Evolutionary conservation across 805 yeast species (phyloP).

Genomic region (Spencermartinsiella europaea): DNA sequence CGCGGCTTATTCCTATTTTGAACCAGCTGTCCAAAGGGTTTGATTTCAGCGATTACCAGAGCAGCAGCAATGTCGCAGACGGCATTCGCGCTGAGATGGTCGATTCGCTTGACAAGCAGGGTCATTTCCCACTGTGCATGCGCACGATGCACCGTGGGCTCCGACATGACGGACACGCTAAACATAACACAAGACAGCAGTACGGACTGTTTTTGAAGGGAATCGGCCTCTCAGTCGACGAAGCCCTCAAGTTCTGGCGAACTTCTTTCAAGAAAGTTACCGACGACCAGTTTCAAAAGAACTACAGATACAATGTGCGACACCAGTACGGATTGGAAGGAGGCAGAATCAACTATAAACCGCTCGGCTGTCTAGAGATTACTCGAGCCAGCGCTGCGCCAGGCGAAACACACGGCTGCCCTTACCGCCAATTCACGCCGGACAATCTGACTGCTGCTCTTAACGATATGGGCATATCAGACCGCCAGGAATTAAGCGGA

Average conservation of each 20-base stretch:
- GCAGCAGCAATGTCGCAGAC: slow-evolving; percentile 34
- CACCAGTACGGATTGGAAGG: slow-evolving; percentile 94
- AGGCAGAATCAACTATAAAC: slow-evolving; percentile 74
- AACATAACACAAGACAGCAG: slow-evolving; percentile 81
- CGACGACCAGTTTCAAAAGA: slow-evolving; percentile 76
- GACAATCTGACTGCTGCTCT: slow-evolving; percentile 58
- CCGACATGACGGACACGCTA: slow-evolving; percentile 60
- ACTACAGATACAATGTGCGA: slow-evolving; percentile 80
- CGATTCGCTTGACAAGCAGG: slow-evolving; percentile 45
- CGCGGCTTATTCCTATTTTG: slow-evolving; percentile 77
- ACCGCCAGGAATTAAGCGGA: slow-evolving; percentile 48
- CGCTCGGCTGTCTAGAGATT: slow-evolving; percentile 80
- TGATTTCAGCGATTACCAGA: slow-evolving; percentile 38
- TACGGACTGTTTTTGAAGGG: slow-evolving; percentile 81
- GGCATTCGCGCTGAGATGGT: slow-evolving; percentile 58
- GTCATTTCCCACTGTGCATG: slow-evolving; percentile 82
- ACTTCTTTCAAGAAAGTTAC: slow-evolving; percentile 57
- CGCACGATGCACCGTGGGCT: slow-evolving; percentile 60
- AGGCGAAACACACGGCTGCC: slow-evolving; percentile 86
- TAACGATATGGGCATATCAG: slow-evolving; percentile 58
- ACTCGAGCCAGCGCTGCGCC: slow-evolving; percentile 55
- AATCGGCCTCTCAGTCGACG: slow-evolving; percentile 81
- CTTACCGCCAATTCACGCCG: slow-evolving; percentile 70
- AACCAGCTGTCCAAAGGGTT: slow-evolving; percentile 73
- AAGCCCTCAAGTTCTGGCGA: slow-evolving; percentile 82